Conservation (phyloP, 345 rosid species). For the Moricandia arvensis region DNA sequence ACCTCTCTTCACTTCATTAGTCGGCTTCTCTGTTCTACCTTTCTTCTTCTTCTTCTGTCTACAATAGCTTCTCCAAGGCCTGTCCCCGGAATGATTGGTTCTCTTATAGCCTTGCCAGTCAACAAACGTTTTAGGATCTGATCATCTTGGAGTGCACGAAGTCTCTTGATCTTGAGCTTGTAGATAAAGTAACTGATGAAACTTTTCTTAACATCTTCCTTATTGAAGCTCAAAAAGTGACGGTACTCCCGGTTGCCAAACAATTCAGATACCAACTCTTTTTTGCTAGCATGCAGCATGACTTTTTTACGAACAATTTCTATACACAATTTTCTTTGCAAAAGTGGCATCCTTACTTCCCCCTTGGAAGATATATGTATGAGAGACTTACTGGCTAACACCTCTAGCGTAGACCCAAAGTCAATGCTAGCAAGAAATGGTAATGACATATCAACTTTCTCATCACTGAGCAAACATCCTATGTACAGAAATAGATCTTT, state of each 20-base stretch:
- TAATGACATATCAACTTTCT: background rate
- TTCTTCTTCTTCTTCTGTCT: constrained; percentile 3
- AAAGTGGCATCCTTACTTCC: background rate
- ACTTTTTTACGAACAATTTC: background rate
- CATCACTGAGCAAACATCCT: background rate
- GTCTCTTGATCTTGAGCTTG: background rate
- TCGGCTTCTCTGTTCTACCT: background rate
- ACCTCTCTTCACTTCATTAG: background rate
- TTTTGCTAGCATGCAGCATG: background rate
- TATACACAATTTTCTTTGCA: background rate
- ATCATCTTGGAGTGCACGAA: background rate
- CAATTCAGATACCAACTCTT: background rate
- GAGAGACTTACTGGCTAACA: background rate
- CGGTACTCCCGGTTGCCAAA: background rate
- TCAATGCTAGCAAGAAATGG: background rate
- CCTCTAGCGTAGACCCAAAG: background rate
- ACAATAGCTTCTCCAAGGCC: background rate
- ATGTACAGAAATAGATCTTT: background rate
- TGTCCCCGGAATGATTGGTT: background rate
- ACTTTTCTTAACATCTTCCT: background rate
- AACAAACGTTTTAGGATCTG: constrained; percentile 1
- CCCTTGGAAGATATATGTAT: background rate
- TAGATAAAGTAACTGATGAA: background rate
- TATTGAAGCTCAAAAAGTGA: background rate
- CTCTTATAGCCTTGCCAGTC: background rate